Evolutionary conservation across 306 rosid species (phyloP), one percentile per base, ranked within the genome.

Genomic region (Nissolia schottii): DNA sequence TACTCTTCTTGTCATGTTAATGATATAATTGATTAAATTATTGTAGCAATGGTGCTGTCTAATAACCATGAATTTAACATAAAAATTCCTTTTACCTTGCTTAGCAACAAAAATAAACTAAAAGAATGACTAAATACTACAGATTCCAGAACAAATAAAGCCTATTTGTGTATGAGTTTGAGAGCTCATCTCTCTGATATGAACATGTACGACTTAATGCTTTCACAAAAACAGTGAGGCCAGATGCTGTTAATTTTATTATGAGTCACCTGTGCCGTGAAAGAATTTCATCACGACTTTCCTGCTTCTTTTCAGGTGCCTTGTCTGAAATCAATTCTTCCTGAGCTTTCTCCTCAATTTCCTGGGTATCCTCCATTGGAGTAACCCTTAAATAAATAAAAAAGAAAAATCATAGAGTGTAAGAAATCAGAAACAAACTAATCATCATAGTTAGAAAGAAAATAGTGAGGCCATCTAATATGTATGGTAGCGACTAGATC

Each of bases 261-360:
- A 38, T 6, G 48, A 19, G 41, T 80, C 38, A 80, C 85, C 85
- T 84, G 76, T 83, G 87, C 4, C 85, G 77, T 2, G 95, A 71
- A 57, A 91, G 96, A 85, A 87, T 82, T 23, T 91, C 97, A 79
- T 94, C 97, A 7, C 81, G 91, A 64, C 82, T 80, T 78, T 94
- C 97, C 15, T 73, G 87, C 70, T 82, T 71, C 63, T 73, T 73
- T 76, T 73, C 69, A 38, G 85, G 35, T 54, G 62, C 48, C 48
- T 84, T 29, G 35, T 87, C 92, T 7, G 87, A 79, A 71, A 81
- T 74, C 61, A 67, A 74, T 76, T 73, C 92, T 75, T 79, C 96
- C 41, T 79, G 71, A 1, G 68, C 55, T 46, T 73, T 66, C 28
- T 76, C 82, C 45, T 75, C 89, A 62, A 75, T 72, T 78, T 81